Conservation (phyloP, 1,284 basidiomycete genomes). For the Marasmius fiardii region DNA sequence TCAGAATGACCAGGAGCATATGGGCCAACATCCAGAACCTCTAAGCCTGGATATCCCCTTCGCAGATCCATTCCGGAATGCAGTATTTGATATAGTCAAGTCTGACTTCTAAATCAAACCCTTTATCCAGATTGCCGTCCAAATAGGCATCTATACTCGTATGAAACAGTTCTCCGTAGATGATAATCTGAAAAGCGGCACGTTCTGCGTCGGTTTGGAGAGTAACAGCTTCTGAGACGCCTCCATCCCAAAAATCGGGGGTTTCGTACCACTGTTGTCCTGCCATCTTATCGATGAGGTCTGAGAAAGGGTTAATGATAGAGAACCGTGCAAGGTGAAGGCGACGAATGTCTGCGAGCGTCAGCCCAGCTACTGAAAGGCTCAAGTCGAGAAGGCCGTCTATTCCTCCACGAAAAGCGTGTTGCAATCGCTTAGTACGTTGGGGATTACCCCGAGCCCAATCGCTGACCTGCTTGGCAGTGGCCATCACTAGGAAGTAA, state of each 20-base stretch:
- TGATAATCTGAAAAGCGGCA: conserved; percentile 3
- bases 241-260: conserved; percentile 3
- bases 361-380: conserved; percentile 11
- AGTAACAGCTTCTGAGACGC: conserved; percentile 1
- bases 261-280: conserved; percentile 4
- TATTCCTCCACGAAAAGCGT: conserved; percentile 16
- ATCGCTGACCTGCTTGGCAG: conserved; percentile 15
- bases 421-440: conserved; percentile 10
- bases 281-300: conserved; percentile 6
- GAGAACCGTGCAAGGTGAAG: conserved; percentile 5
- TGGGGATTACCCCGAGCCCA: conserved; percentile 14
- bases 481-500: conserved; percentile 16
- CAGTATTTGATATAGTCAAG: conserved; percentile 9
- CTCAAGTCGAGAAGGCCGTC: conserved; percentile 15
- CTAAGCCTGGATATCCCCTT: not conserved
- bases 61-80: conserved; percentile 4
- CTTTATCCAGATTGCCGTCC: not conserved
- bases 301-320: conserved; percentile 5
- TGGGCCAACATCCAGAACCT: not conserved
- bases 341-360: conserved; percentile 5
- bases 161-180: conserved; percentile 7
- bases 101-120: conserved; percentile 3
- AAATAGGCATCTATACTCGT: not conserved
- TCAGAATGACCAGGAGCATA: not conserved
- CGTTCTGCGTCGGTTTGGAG: not conserved